phyloP scores from a whole-genome alignment of 225 moss, liverwort and hornwort genomes.

The Asterella californica region DNA sequence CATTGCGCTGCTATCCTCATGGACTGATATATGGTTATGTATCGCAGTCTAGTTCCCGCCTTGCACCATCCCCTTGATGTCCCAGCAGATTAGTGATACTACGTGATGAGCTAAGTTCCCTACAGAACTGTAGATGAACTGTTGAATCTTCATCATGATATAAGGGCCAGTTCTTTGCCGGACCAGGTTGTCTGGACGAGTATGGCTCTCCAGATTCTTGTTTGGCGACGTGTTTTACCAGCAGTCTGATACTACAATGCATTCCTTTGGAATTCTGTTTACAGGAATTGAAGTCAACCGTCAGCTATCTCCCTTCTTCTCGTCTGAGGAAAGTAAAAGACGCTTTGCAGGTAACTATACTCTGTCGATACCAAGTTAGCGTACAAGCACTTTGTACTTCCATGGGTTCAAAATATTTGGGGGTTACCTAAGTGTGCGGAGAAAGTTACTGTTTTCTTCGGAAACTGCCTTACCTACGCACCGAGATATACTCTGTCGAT shows the following conservation, averaged over 20 bases:
- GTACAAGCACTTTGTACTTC: too few relatives aligned
- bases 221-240: background rate
- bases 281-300: constrained; percentile 77
- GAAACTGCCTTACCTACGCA: too few relatives aligned
- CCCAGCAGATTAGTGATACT: too few relatives aligned
- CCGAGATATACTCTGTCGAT: too few relatives aligned
- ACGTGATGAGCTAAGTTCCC: too few relatives aligned
- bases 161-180: background rate
- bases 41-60: too few relatives aligned
- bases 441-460: too few relatives aligned
- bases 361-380: too few relatives aligned
- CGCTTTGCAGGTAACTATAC: constrained; percentile 83
- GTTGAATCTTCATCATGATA: background rate
- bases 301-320: constrained; percentile 72
- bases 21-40: too few relatives aligned
- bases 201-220: background rate
- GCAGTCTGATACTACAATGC: background rate
- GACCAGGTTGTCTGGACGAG: background rate
- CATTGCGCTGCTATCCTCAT: too few relatives aligned
- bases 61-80: background rate
- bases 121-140: background rate
- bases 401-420: too few relatives aligned
- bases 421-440: too few relatives aligned
- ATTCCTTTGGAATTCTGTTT: background rate
- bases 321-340: constrained; percentile 89